These are phyloP conservation scores for Tilletiopsis washingtonensis DNA, from an alignment of 1,284 basidiomycete genomes.

Conservation along the genomic window DNA sequence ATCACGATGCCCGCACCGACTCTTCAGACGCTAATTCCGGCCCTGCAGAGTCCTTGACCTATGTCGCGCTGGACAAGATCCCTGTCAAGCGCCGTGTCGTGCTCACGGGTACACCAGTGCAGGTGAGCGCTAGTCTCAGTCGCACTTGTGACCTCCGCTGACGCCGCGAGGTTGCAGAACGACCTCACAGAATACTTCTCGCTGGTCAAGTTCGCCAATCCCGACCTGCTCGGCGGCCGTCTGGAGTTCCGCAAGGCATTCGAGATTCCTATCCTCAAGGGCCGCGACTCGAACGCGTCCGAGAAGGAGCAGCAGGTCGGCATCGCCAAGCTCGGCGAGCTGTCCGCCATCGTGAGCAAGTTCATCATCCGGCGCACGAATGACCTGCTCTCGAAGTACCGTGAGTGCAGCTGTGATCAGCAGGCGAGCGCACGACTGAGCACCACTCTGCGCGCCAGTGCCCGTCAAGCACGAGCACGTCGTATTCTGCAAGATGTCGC, in stretches of 20 bases:
- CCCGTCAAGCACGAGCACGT: constrained; percentile 99
- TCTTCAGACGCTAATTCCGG: background rate
- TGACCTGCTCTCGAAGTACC: constrained; percentile 90
- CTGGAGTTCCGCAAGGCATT: constrained; percentile 94
- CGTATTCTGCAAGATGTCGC: constrained; percentile 85
- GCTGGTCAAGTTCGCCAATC: constrained; percentile 91
- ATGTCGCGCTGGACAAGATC: constrained; percentile 72
- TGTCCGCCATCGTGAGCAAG: constrained; percentile 80
- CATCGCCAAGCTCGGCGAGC: constrained; percentile 85
- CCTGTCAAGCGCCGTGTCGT: constrained; percentile 92
- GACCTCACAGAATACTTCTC: constrained; percentile 96
- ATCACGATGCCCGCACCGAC: too few species aligned
- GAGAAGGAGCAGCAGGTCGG: constrained; percentile 72
- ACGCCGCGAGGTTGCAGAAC: constrained; percentile 64
- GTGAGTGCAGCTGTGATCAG: constrained; percentile 63
- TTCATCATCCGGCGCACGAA: constrained; percentile 98
- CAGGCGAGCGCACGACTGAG: background rate
- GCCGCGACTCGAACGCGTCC: constrained; percentile 82
- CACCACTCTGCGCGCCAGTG: constrained; percentile 54
- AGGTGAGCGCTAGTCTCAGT: constrained; percentile 53
- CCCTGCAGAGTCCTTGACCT: constrained; percentile 60
- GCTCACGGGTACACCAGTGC: constrained; percentile 90
- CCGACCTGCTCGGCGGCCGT: constrained; percentile 84
- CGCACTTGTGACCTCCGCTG: background rate
- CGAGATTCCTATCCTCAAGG: constrained; percentile 85